Conservation (phyloP, 1,284 basidiomycete genomes). For the Tremellales sp. region DNA sequence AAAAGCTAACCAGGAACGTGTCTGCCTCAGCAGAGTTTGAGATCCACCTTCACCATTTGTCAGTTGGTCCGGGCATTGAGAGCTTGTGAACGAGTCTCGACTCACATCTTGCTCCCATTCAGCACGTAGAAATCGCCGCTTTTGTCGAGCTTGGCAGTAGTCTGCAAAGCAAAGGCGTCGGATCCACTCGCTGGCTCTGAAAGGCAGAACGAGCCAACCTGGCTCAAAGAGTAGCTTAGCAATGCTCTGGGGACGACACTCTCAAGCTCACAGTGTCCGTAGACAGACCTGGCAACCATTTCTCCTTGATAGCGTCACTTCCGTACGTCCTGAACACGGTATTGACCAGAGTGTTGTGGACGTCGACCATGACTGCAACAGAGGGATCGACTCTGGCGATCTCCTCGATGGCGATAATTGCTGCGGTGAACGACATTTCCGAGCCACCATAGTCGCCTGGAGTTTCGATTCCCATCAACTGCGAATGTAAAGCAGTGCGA, state of each 20-base stretch:
- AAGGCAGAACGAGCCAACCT: slow-evolving; percentile 95
- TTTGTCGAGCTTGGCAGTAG: slow-evolving; percentile 80
- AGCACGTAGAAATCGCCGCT: slow-evolving; percentile 69
- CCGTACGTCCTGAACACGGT: slow-evolving; percentile 89
- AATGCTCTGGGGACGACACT: not conserved
- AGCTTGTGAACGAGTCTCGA: slow-evolving; percentile 6
- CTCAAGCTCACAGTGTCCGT: slow-evolving; percentile 61
- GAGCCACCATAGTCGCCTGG: slow-evolving; percentile 77
- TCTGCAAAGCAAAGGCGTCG: slow-evolving; percentile 95
- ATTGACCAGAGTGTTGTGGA: slow-evolving; percentile 97
- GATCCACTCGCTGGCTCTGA: slow-evolving; percentile 91
- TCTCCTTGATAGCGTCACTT: slow-evolving; percentile 76
- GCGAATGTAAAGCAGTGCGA: slow-evolving; percentile 4
- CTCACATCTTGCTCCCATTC: slow-evolving; percentile 90
- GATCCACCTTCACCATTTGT: slow-evolving; percentile 66
- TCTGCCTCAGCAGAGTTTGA: slow-evolving; percentile 97
- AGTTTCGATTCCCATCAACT: slow-evolving; percentile 98
- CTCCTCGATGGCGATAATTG: slow-evolving; percentile 96
- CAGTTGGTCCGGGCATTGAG: slow-evolving; percentile 2
- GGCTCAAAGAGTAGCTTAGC: slow-evolving; percentile 1
- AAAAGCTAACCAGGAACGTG: slow-evolving; percentile 56
- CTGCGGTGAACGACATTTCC: slow-evolving; percentile 87
- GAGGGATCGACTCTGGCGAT: slow-evolving; percentile 94
- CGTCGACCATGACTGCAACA: slow-evolving; percentile 94
- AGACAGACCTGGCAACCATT: slow-evolving; percentile 82